Percentiles rank a stretch among this genome's conserved stretches.
phyloP scores from a whole-genome alignment of 495 filamentous ascomycete species.

The Aspergillus egyptiacus region DNA sequence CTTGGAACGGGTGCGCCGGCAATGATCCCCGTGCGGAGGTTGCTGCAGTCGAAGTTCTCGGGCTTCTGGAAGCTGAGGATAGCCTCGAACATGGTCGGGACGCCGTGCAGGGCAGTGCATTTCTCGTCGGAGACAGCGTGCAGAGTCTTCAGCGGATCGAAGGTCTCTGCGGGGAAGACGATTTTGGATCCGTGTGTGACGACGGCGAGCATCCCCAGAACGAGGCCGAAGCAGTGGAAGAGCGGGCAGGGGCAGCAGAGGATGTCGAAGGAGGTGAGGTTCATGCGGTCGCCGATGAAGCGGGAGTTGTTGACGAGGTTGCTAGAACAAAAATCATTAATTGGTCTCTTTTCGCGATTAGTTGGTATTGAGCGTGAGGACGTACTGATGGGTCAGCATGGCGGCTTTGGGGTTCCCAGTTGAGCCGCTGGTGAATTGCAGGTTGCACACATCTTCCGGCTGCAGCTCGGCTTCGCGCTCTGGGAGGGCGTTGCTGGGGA shows the following conservation, averaged over 20 bases:
- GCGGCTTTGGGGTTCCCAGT: constrained; percentile 67
- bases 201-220: constrained; percentile 61
- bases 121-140: constrained; percentile 54
- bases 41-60: constrained; percentile 38
- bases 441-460: constrained; percentile 58
- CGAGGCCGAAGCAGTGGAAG: constrained; percentile 71
- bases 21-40: constrained; percentile 60
- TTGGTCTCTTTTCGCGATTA: background rate
- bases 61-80: constrained; percentile 51
- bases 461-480: constrained; percentile 44
- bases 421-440: constrained; percentile 67
- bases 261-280: constrained; percentile 53
- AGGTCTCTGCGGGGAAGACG: constrained; percentile 59
- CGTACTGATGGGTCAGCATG: constrained; percentile 67
- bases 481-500: constrained; percentile 36
- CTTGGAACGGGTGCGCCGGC: constrained; percentile 62
- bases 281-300: constrained; percentile 65
- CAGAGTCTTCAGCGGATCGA: constrained; percentile 53
- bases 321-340: too few species aligned
- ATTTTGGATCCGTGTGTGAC: constrained; percentile 63
- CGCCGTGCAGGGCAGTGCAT: constrained; percentile 66
- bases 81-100: constrained; percentile 68
- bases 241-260: constrained; percentile 66
- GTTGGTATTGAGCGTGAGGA: background rate
- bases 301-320: constrained; percentile 66